These are phyloP conservation scores for Amesomyces nigricolor DNA, from an alignment of 2,329 filamentous ascomycete genomes.

Conservation along the genomic window DNA sequence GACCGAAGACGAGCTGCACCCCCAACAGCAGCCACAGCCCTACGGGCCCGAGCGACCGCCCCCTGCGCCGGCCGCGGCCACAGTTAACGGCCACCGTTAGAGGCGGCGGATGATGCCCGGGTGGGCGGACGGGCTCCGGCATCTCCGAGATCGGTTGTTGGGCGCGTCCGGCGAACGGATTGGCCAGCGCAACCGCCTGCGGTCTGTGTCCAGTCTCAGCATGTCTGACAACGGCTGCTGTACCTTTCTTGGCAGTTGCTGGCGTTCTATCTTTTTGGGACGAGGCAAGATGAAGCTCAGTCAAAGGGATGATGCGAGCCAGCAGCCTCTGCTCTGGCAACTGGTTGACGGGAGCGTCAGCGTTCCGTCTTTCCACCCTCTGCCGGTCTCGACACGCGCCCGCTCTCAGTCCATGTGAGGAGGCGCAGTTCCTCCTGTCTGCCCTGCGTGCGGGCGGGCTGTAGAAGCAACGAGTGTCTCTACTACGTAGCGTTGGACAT, in stretches of 20 bases:
- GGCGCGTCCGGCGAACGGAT: not conserved
- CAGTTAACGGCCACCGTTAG: constrained; percentile 38
- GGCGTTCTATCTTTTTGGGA: no score
- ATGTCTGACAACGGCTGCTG: no score
- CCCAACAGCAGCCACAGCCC: constrained; percentile 29
- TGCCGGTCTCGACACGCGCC: no score
- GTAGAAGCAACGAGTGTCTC: not conserved
- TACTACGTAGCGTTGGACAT: not conserved
- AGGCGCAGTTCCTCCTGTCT: not conserved
- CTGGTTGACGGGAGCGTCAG: no score
- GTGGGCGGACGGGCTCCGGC: not conserved
- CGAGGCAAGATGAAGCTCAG: no score
- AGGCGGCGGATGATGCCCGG: not conserved
- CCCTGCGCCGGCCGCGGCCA: constrained; percentile 23
- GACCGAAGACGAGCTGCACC: constrained; percentile 35
- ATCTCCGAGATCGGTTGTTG: not conserved
- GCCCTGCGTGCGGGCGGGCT: not conserved
- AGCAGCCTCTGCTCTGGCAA: no score
- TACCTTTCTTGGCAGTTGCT: no score
- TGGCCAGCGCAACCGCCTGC: no score
- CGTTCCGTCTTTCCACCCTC: no score
- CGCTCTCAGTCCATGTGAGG: no score
- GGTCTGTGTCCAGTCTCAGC: no score
- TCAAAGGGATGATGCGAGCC: no score
- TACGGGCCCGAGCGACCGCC: constrained; percentile 41